Evolutionary conservation across 805 yeast species (phyloP), one percentile per base, ranked within the genome.

Genomic region (Candida maltosa): DNA sequence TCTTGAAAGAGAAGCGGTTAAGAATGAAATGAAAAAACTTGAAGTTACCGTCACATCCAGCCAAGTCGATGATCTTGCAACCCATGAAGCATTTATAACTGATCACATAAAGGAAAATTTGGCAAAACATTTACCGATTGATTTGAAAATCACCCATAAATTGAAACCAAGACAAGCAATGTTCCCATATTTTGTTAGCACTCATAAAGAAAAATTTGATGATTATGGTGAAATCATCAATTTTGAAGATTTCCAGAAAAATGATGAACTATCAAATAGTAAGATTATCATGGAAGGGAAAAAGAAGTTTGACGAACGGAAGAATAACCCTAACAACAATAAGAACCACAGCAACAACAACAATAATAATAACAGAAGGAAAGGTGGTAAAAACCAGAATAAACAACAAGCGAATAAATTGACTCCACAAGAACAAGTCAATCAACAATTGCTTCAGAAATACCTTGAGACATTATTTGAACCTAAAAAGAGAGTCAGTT

Each of bases 141-240:
- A 82, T 49, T 74, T 80, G 28, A 65, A 73, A 32, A 48, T 66
- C 20, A 65, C 65, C 5, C 48, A 51, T 31, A 67, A 70, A 24
- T 60, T 67, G 56, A 49, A 75, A 67, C 56, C 74, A 52, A 58
- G 70, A 67, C 56, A 75, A 70, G 68, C 72, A 29, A 82, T 84
- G 85, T 93, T 91, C 51, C 97, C 96, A 9, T 83, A 66, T 46
- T 62, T 76, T 25, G 24, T 35, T 11, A 72, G 75, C 1, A 44
- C 45, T 17, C 73, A 69, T 31, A 75, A 76, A 46, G 63, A 73
- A 16, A 77, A 83, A 45, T 63, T 71, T 31, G 97, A 93, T 52
- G 97, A 91, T 45, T 93, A 91, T 56, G 99, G 99, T 20, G 81
- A 78, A 37, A 60, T 80, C 2, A 79, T 89, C 15, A 80, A 82